A percentile compares a stretch with the other conserved stretches of the same genome.
These are phyloP conservation scores for Halteria grandinella DNA, from an alignment of 73 alveolate species.

Conservation along the genomic window DNA sequence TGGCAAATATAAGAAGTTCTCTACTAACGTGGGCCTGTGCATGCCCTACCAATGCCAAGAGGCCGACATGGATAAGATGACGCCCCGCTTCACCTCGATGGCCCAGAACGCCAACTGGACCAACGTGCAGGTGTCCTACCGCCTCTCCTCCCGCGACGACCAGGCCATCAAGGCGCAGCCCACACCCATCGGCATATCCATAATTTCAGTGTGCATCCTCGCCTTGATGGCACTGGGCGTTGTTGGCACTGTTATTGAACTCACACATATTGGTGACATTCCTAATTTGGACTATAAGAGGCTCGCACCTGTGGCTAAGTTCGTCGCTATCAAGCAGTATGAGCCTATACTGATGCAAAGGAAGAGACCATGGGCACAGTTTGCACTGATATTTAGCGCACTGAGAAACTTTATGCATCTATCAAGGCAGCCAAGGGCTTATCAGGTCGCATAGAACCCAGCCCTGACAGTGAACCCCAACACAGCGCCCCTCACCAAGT, in stretches of 20 bases:
- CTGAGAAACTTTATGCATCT: conserved; percentile 30
- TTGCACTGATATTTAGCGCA: conserved; percentile 5
- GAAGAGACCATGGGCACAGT: conserved; percentile 25
- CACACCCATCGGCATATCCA: not conserved
- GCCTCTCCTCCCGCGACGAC: conserved; percentile 14
- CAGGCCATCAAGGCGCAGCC: not conserved
- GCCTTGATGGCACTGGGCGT: conserved; percentile 11
- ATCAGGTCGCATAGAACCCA: not conserved
- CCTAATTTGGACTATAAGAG: not conserved
- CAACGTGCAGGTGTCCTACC: conserved; percentile 15
- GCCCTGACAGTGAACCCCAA: too few relatives aligned
- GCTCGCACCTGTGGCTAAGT: conserved; percentile 6
- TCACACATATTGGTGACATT: conserved; percentile 36
- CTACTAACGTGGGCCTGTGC: conserved; percentile 45
- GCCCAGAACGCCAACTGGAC: conserved; percentile 43
- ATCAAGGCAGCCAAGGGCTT: conserved; percentile 1
- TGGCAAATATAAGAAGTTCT: conserved; percentile 38
- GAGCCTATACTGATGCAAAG: conserved; percentile 37
- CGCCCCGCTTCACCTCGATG: not conserved
- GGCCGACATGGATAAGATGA: conserved; percentile 7
- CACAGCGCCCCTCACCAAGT: not conserved
- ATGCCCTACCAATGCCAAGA: conserved; percentile 40
- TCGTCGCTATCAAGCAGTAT: conserved; percentile 17
- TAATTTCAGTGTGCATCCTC: not conserved
- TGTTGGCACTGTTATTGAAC: conserved; percentile 36